phyloP scores from a whole-genome alignment of 495 filamentous ascomycete species.

The Hypoxylon subgilvum region DNA sequence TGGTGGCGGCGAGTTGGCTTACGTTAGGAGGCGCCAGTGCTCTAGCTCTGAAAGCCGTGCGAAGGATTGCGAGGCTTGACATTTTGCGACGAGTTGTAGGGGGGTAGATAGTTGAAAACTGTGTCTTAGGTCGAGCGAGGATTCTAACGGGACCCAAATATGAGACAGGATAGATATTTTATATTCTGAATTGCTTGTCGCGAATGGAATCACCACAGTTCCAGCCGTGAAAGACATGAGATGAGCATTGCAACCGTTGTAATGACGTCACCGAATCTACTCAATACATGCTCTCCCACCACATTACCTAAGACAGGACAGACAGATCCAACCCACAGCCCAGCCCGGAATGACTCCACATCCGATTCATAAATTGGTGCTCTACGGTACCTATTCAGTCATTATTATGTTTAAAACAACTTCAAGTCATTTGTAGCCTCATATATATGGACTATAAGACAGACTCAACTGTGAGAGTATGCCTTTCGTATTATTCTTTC shows the following conservation, averaged over 20 bases:
- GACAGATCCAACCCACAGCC: background rate
- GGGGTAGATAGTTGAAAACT: background rate
- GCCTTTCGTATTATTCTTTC: too few species aligned
- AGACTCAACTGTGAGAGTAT: too few species aligned
- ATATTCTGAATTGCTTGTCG: background rate
- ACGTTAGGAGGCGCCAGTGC: background rate
- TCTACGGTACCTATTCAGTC: too few species aligned
- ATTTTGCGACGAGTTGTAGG: conserved; percentile 11
- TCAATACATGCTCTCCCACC: too few species aligned
- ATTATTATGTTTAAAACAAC: too few species aligned
- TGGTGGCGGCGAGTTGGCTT: conserved; percentile 14
- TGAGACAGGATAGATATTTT: background rate
- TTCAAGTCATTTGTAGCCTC: too few species aligned
- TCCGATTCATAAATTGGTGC: background rate
- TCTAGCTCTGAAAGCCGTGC: conserved; percentile 28
- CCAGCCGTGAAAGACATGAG: background rate
- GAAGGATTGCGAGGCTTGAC: conserved; percentile 24
- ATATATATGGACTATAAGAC: too few species aligned
- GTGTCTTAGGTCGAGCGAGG: background rate
- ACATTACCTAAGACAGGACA: background rate
- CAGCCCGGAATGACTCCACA: background rate
- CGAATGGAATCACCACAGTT: conserved; percentile 8
- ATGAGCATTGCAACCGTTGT: conserved; percentile 11
- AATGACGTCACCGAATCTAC: conserved; percentile 31
- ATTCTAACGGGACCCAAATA: background rate